phyloP scores from a whole-genome alignment of 2,329 filamentous ascomycete species.

The Xylogone sp. region DNA sequence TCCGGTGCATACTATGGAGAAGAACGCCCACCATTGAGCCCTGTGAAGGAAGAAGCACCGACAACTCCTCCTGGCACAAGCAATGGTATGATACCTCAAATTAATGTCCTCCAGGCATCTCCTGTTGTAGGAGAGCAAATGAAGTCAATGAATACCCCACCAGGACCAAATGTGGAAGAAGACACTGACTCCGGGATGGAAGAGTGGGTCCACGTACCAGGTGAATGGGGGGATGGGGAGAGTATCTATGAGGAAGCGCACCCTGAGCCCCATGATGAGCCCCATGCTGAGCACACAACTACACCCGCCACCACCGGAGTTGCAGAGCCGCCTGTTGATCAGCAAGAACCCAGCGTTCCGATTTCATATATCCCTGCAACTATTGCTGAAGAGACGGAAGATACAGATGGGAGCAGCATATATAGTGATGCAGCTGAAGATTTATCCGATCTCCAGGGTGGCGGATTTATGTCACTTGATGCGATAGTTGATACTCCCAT shows the following conservation, averaged over 20 bases:
- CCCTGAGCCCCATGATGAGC: slow-evolving; percentile 1
- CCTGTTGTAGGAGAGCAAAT: slow-evolving; percentile 35
- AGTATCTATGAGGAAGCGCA: slow-evolving; percentile 11
- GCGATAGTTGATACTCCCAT: slow-evolving; percentile 63
- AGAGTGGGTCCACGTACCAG: slow-evolving; percentile 40
- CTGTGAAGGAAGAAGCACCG: background rate
- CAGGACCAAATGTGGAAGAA: background rate
- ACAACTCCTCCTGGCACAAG: background rate
- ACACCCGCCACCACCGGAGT: slow-evolving; percentile 17
- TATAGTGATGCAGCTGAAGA: slow-evolving; percentile 80
- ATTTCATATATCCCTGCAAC: slow-evolving; percentile 9
- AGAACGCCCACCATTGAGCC: background rate
- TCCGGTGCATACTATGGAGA: background rate
- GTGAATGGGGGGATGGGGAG: slow-evolving; percentile 51
- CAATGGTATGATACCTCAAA: slow-evolving; percentile 32
- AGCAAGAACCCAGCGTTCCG: background rate
- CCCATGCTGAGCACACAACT: too few relatives aligned
- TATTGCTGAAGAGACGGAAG: slow-evolving; percentile 26
- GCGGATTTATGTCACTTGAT: slow-evolving; percentile 69
- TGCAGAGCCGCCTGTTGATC: slow-evolving; percentile 13
- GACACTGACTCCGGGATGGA: slow-evolving; percentile 25
- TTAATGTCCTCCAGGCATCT: slow-evolving; percentile 43
- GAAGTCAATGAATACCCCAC: background rate
- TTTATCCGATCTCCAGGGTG: slow-evolving; percentile 58
- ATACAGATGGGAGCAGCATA: slow-evolving; percentile 53